phyloP scores from a whole-genome alignment of 75 land plant species.

The Selaginella moellendorffii region DNA sequence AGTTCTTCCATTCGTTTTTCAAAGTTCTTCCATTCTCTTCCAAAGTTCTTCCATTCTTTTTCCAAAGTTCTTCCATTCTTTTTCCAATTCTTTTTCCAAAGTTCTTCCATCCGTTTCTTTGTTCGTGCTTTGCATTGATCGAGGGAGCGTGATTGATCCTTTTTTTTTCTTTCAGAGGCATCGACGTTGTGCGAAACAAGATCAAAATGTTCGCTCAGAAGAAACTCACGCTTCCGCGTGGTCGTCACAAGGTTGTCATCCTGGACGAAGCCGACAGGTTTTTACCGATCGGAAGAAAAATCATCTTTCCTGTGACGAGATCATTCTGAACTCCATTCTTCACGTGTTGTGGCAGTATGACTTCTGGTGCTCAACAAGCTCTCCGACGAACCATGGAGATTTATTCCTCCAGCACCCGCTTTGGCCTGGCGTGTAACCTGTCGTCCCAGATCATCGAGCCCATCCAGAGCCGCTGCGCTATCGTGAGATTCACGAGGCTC shows the following conservation, averaged over 20 bases:
- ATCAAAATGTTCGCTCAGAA: slow-evolving; percentile 99
- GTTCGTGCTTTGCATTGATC: no score
- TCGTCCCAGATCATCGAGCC: slow-evolving; percentile 98
- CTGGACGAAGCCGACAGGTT: slow-evolving; percentile 99
- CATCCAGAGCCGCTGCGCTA: slow-evolving; percentile 97
- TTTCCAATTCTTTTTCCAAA: no score
- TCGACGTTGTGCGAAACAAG: slow-evolving; percentile 97
- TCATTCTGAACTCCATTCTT: not conserved
- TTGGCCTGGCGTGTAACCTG: slow-evolving; percentile 97
- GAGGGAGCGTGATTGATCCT: no score
- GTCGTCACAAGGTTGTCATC: slow-evolving; percentile 80
- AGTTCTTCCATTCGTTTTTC: no score
- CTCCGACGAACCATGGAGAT: slow-evolving; percentile 98
- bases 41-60: no score
- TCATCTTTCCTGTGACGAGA: not conserved
- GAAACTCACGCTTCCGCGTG: slow-evolving; percentile 90
- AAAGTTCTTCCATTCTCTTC: no score
- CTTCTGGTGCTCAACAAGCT: slow-evolving; percentile 98
- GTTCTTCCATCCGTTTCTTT: no score
- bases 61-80: no score
- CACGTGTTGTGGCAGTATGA: slow-evolving; percentile 70
- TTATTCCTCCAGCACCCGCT: slow-evolving; percentile 94
- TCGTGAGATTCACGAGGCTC: slow-evolving; percentile 84
- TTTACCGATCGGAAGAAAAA: not conserved
- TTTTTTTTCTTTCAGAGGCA: slow-evolving; percentile 66